Evolutionary conservation across 2,329 filamentous ascomycete genomes (phyloP), one percentile per base, ranked within the genome.

Genomic region (Graphilbum sp.): DNA sequence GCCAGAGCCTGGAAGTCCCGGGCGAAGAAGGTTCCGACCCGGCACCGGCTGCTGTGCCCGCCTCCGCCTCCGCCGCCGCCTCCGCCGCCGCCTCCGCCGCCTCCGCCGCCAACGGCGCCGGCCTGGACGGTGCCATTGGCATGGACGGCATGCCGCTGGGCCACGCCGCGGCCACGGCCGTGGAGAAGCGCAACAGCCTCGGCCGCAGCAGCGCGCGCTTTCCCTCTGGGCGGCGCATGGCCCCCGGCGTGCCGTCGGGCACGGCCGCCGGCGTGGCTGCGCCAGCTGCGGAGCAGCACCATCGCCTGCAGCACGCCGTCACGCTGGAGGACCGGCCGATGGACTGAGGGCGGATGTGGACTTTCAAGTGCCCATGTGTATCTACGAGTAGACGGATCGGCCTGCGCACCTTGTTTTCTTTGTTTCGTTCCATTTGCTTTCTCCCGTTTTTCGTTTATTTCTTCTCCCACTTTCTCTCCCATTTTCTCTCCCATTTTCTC

Each of bases 1-100:
- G 79, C 45, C 63, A 75, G 34, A 90, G 83, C 51, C 69, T 95
- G 2, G 85, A 93, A 49, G 86, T 95, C 3, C 87, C 87, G 3
- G 71, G 72, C 35, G 36, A 21, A 8, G 65, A 69, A 31, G 33
- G 33, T n/a, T n/a, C n/a, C n/a, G n/a, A n/a, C n/a, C n/a, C 57
- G 43, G 48, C 58, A 2, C 58, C 60, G 23, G 48, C 52, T 30
- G 41, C 47, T 5, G 34, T 16, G 47, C 58, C 32, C 71, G n/a
- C n/a, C 21, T 24, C 21, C 21, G 21, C 11, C 21, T 29, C 7
- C 27, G 27, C 27, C 27, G 27, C 70, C 45, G 65, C n/a, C 29
- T 24, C 16, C 2, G 16, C 13, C 16, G 18, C 65, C 37, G 46
- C 52, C 32, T 45, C 46, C 53, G 45, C 48, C 57, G 46, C 42